Evolutionary conservation across 352 stramenopile species (phyloP), one percentile per base, ranked within the genome.

Genomic region (Globisporangium canariense): DNA sequence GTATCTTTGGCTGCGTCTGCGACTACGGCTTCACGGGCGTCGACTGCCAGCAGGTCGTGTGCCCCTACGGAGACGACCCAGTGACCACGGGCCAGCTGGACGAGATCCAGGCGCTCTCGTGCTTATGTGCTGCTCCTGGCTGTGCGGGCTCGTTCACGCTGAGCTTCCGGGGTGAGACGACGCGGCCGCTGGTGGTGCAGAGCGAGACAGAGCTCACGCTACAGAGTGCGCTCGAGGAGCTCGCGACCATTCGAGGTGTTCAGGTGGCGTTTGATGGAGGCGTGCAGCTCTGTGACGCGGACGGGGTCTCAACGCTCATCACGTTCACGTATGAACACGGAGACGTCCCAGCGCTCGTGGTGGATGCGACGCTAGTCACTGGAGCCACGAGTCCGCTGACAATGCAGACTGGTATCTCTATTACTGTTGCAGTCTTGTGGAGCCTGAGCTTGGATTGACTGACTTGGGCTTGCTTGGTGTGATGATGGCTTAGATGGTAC

Each of bases 1-100:
- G 84, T 30, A 91, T 97, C 36, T 79, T 85, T 45, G 85, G 85
- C 54, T 97, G 91, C 57, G 73, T 94, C 34, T 98, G 93, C 65
- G 93, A 98, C 70, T 68, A 81, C 34, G 92, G 91, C 32, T 98
- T 93, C 77, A 77, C 71, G 8, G 93, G 94, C 6, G 77, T 87
- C 6, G 88, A 94, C 68, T 98, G 95, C 78, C 87, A 81, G 4
- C 70, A 83, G 59, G 73, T 81, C 28, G 76, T 85, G 59, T 98
- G 94, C 76, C 81, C 86, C 22, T 86, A 79, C 54, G 93, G 92
- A 30, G 93, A 97, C 62, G 89, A 97, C 58, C 90, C 89, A 18
- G 66, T 88, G 34, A 90, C 89, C 0, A 81, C 75, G 11, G 76
- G 73, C 2, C 86, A 97, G 60, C 65, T 81, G 6, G 80, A 93